Base-by-base conservation (phyloP, 1,284 basidiomycete species). In the Ganoderma lucidum region DNA sequence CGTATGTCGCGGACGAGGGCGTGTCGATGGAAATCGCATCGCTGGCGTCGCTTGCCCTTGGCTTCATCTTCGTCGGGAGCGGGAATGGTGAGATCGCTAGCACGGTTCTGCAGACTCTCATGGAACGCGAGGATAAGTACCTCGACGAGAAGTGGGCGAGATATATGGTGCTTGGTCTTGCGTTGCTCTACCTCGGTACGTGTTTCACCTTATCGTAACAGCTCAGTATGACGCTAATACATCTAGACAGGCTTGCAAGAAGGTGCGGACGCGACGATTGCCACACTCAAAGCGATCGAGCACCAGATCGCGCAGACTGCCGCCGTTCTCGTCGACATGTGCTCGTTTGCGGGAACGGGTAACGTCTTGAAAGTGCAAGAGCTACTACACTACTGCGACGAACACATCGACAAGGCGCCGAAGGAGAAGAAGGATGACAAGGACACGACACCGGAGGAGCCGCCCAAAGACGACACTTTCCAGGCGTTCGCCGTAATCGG, bases 11-110 rank as follows among this genome's bases (percentile, higher is more conserved):
- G 9, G 97, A 98, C 75, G 95, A 97, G 62, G 82, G 83, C 17
- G 83, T 90, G 55, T 91, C 94, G 44, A 98, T 97, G 90, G 96
- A 99, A 80, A 90, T 99, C 35, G 92, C 93, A 0, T 89, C 94
- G 53, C 86, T 98, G 71, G 90, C 96, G 28, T 91, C 96, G 0
- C 86, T 99, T 30, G 90, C 97, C 0, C 87, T 99, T 23, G 97
- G 97, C 2, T 97, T 99, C 80, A 92, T 99, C 69, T 99, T 96
- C 79, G 96, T 97, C 44, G 98, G 97, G 32, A 96, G 96, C 76
- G 95, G 93, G 65, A 94, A 99, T 77, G 97, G 96, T 28, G 98
- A 99, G 75, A 92, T 98, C 32, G 93, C 95, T 2, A 91, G 91
- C 68, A 91, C 93, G 0, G 97, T 99, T 67, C 82, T 99, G 77